Evolutionary conservation across 305 asterid species (phyloP).

Genomic region (Rubia peregrina): DNA sequence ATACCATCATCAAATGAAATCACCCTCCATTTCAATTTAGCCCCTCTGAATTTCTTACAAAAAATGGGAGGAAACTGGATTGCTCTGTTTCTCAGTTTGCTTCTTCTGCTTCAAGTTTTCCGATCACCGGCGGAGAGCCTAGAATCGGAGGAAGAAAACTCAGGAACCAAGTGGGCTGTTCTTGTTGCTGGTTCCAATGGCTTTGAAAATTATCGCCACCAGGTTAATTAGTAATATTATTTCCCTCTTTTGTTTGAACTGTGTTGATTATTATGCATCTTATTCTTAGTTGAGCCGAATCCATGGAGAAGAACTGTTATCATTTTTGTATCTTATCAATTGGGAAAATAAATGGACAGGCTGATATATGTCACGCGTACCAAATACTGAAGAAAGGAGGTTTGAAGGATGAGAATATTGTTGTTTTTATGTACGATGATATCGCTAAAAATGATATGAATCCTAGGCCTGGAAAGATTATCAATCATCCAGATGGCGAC

Average conservation of each 20-base stretch:
- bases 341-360: conserved; percentile 28
- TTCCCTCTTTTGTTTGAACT: neutral
- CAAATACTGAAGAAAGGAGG: conserved; percentile 86
- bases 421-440: conserved; percentile 93
- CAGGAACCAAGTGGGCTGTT: conserved; percentile 72
- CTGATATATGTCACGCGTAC: conserved; percentile 95
- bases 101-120: conserved; percentile 39
- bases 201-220: conserved; percentile 75
- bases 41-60: too few species aligned
- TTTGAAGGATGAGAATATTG: conserved; percentile 66
- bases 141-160: conserved; percentile 20
- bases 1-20: neutral
- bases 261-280: too few species aligned
- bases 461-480: conserved; percentile 69
- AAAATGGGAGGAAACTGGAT: conserved; percentile 29
- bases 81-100: conserved; percentile 14
- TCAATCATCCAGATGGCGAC: conserved; percentile 64
- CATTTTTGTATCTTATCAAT: neutral
- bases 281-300: too few species aligned
- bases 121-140: conserved; percentile 47
- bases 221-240: conserved; percentile 31
- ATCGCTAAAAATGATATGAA: conserved; percentile 54
- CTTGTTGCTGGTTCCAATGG: conserved; percentile 92
- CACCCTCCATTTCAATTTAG: neutral
- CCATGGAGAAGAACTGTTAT: too few species aligned